phyloP scores from a whole-genome alignment of 2,329 filamentous ascomycete species.

The Periconia sp. region DNA sequence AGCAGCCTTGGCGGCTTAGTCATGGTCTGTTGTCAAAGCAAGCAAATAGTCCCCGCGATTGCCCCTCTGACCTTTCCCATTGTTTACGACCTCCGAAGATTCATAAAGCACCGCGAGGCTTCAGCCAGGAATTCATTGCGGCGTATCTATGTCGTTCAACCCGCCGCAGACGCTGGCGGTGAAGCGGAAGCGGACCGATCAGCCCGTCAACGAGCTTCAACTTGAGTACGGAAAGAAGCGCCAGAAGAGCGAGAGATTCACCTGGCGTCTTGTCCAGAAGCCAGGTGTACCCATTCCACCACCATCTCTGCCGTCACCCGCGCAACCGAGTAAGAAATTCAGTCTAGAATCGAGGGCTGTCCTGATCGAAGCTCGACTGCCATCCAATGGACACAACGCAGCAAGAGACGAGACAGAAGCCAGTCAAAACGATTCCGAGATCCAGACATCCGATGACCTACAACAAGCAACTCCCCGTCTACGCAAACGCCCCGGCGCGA shows the following conservation, averaged over 20 bases:
- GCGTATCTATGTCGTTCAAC: constrained; percentile 21
- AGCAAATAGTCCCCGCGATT: constrained; percentile 8
- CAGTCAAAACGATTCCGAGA: no score
- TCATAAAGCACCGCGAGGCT: not conserved
- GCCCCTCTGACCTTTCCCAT: not conserved
- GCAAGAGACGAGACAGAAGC: no score
- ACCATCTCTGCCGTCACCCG: constrained; percentile 2
- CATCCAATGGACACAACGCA: not conserved
- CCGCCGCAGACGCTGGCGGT: constrained; percentile 46
- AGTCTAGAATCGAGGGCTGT: no score
- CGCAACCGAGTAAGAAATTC: constrained; percentile 4
- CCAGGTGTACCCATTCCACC: constrained; percentile 18
- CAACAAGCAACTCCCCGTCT: constrained; percentile 18
- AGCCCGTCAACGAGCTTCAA: constrained; percentile 59
- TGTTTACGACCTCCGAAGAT: not conserved
- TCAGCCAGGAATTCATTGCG: no score
- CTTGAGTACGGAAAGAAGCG: constrained; percentile 31
- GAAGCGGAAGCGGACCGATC: constrained; percentile 63
- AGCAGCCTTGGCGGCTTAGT: constrained; percentile 9
- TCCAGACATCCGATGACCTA: no score
- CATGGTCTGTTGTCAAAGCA: not conserved
- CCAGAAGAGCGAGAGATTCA: constrained; percentile 24
- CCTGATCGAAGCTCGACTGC: constrained; percentile 7
- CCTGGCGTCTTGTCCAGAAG: constrained; percentile 32
- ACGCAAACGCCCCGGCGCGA: constrained; percentile 36